Base-by-base conservation (phyloP, 2,329 filamentous ascomycete species). In the Fusarium sp. region DNA sequence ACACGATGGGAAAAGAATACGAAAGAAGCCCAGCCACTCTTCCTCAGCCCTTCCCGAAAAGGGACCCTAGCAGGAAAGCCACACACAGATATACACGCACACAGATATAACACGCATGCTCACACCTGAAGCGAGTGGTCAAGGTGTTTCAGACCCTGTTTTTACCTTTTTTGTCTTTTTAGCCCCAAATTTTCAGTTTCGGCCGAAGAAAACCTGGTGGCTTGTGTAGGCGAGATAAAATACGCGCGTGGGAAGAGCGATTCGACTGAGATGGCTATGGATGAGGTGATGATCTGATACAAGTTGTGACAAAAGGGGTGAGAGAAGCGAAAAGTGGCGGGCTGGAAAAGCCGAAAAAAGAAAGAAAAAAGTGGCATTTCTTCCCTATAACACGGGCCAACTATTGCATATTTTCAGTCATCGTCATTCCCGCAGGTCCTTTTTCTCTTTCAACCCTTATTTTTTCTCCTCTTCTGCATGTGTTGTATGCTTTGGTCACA, bases 171-270 rank as follows among this genome's bases (percentile, higher is more conserved):
- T 27, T 11, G 16, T 13, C 37, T 18, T 23, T 35, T 18, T 35
- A n/a, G 27, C 14, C 32, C 54, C 54, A 57, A 37, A 18, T 14
- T 58, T 72, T 66, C 65, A 69, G 69, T 62, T 59, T 56, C 35
- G 35, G 43, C 43, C 54, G 41, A 67, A 20, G 35, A 25, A 27
- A 52, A 52, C 25, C 16, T 52, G 45, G 71, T 74, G 72, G 72
- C 71, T 74, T 74, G 64, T 58, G 60, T 60, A 23, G 45, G 32
- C 58, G 70, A 74, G 73, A 16, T 50, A 27, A 27, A 30, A 20
- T n/a, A 25, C 62, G 35, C 65, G 34, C 20, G 58, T 67, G 69
- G 18, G 69, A 37, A 16, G 30, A 9, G 10, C 48, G 45, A 50
- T 48, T 14, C 20, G 41, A 45, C 23, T 45, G 30, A 20, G 50